Base-by-base conservation (phyloP, 2,329 filamentous ascomycete genomes). In the Fusarium caatingaense region DNA sequence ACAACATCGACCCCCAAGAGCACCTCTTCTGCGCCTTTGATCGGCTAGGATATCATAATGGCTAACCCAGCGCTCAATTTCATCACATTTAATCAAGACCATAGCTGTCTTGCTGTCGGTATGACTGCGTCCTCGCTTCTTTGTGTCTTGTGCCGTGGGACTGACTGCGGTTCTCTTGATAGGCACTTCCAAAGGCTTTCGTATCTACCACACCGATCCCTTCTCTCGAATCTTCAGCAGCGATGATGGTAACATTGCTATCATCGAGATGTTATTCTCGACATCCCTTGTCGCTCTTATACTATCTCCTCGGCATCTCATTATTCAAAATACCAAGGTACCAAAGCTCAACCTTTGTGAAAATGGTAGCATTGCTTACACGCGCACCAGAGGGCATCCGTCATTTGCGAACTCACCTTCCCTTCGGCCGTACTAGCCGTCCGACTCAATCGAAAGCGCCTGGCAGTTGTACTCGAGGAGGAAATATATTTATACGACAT, bases 401-500 rank as follows among this genome's bases (percentile, higher is more conserved):
- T 97, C 64, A 98, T 99, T 79, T 99, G 96, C 88, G 96, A 99
- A 81, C 92, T 99, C 78, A 98, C 95, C 6, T 99, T 99, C 75
- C 95, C 95, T 15, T 97, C 94, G n/a, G 94, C 94, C 51, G 94
- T 99, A 13, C 88, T 98, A 42, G 94, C 95, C 21, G 93, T 99
- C 63, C 92, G 94, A 71, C 85, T 99, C 76, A 99, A 99, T 80
- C 89, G 96, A 72, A 98, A 98, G 80, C 91, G 96, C 40, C 87
- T 99, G 27, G 93, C 96, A 15, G 94, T 99, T 32, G 91, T 98
- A 16, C 87, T 98, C 60, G 96, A 99, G 79, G 94, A 97, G 75
- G 92, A 97, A 78, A 97, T 98, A 68, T 99, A 98, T 81, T 87
- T 99, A 50, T 99, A 99, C 83, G 96, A 99, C 80, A 98, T 99